These are phyloP conservation scores for Lanmaoa pseudosensibilis DNA, from an alignment of 768 basidiomycete genomes.

Conservation along the genomic window DNA sequence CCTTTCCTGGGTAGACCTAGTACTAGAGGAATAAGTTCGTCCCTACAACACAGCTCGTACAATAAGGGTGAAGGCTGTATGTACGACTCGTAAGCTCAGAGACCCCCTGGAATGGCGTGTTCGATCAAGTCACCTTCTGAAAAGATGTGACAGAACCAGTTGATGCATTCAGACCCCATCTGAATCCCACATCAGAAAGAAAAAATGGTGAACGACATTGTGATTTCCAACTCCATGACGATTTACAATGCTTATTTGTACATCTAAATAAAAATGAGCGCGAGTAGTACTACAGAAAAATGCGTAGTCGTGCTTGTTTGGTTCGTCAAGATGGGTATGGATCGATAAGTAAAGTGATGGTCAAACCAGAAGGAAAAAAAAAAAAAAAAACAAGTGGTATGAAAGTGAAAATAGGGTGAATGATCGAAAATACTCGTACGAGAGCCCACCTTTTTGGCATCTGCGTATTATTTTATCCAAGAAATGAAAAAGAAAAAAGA, in stretches of 20 bases:
- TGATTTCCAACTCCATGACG: constrained; percentile 1
- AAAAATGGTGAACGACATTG: not conserved
- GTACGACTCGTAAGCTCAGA: no score
- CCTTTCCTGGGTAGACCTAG: no score
- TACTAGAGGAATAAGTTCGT: no score
- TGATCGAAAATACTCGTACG: constrained; percentile 18
- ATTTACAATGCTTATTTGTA: not conserved
- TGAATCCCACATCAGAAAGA: not conserved
- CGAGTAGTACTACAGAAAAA: constrained; percentile 26
- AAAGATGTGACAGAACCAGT: no score
- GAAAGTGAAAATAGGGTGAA: constrained; percentile 10
- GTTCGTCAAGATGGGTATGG: not conserved
- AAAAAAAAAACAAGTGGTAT: not conserved
- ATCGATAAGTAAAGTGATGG: not conserved
- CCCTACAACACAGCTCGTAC: no score
- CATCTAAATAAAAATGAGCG: constrained; percentile 20
- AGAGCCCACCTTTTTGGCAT: not conserved
- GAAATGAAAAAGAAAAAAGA: not conserved
- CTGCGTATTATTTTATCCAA: not conserved
- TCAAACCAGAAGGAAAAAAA: not conserved
- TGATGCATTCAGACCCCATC: not conserved
- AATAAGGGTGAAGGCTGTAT: no score
- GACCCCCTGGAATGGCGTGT: no score
- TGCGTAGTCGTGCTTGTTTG: constrained; percentile 19
- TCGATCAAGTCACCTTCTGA: no score